Base-by-base conservation (phyloP, 164 flowering plant genomes). In the Litsea cubeba region DNA sequence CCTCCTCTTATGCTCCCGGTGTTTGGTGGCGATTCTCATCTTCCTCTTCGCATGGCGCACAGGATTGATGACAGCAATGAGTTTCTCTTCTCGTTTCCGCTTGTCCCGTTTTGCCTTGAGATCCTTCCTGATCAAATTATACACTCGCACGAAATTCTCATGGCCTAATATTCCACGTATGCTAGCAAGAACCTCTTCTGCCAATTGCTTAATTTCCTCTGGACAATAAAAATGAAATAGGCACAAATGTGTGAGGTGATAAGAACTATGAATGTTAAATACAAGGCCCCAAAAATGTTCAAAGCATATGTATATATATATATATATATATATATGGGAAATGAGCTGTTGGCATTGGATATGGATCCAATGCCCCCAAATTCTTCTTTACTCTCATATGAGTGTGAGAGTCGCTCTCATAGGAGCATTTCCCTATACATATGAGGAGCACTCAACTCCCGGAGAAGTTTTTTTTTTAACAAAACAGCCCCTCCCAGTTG, bases 11-110 rank as follows among this genome's bases (percentile, higher is more conserved):
- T 92, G 71, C 57, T 84, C 91, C 3, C 79, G 83, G 71, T 92
- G 88, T 76, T 93, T 95, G 5, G 80, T 86, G 6, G 95, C 86
- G 50, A 88, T 68, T 72, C 87, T 85, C 57, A 85, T 72, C 81
- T 95, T 95, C 77, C 97, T 87, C 84, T 93, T 93, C 17, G 99
- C 98, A 77, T 91, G 85, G 7, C 94, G 83, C 76, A 70, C 71
- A 1, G 99, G 99, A 80, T 95, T 81, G 3, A 86, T 79, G n/a
- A 91, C 97, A 0, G 98, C 92, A 89, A 91, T 87, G 0, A 84
- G 58, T 83, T 89, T 95, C 70, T 87, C 91, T 72, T 75, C 88
- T 35, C 83, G 91, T 62, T 81, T 93, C 85, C 94, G 88, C 81
- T 87, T 90, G 20, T 91, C 91, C 74, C 97, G 85, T 83, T 88